Evolutionary conservation across 306 rosid species (phyloP), one percentile per base, ranked within the genome.

Genomic region (Geum urbanum): DNA sequence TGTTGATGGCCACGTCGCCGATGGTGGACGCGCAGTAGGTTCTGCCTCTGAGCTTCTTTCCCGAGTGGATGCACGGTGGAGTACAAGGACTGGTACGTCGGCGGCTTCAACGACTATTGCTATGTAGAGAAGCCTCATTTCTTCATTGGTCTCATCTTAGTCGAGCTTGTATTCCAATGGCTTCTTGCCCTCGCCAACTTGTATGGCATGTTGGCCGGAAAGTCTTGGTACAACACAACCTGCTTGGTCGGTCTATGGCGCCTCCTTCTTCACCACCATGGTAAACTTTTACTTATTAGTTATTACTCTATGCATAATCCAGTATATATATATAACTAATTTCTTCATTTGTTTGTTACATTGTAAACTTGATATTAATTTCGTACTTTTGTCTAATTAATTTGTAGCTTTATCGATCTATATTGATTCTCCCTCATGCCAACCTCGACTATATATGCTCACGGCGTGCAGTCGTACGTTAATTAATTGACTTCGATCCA

Each of bases 171-270:
- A 63, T 81, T 90, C 49, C 94, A 88, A 75, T 92, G 96, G 94
- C 96, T 91, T 1, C 85, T 88, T 24, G 27, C 71, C 6, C 83
- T 92, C 7, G 65, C 80, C 74, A 90, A 79, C 63, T 47, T 92
- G 65, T 86, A 86, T 70, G 96, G 72, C 4, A 78, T 85, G 39
- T 57, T 84, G 39, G 76, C 79, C 32, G 65, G 82, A 53, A 88
- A 88, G 74, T 68, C 83, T 58, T 92, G 97, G 97, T 82, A 79
- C 77, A 84, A 75, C 35, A 88, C 94, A 78, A 84, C 97, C 55
- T 92, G 96, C 77, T 81, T 88, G 91, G 76, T 90, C 75, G n/a
- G n/a, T n/a, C n/a, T 82, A 79, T 70, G 97, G 89, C 46, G 90
- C 73, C 59, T 82, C 98, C 49, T 41, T 74, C 63, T 50, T 76